Percentiles rank a stretch among this genome's conserved stretches.
Conservation (phyloP, 176 grass and related monocot genomes). For the Aechmea fasciata region DNA sequence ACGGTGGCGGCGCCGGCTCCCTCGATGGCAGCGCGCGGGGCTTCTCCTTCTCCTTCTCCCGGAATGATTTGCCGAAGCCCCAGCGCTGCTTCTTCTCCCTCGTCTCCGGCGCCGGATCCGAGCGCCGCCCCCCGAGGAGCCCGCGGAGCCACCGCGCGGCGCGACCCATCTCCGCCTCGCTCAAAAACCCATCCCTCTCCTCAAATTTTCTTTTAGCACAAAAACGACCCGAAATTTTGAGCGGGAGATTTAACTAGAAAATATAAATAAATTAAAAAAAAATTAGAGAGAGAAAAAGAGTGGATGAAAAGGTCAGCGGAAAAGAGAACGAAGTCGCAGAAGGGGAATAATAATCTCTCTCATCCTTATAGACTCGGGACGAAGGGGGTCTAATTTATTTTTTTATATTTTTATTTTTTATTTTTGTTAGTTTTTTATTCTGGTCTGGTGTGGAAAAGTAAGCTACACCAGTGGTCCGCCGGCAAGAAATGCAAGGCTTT, state of each 20-base stretch:
- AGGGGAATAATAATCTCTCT: neutral
- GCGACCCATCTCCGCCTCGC: neutral
- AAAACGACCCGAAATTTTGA: neutral
- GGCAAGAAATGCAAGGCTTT: too few species aligned
- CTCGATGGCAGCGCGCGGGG: neutral
- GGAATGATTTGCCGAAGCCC: constrained; percentile 2
- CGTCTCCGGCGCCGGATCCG: neutral
- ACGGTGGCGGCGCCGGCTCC: neutral
- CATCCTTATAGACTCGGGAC: too few species aligned
- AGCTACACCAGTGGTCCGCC: too few species aligned
- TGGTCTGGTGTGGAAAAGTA: too few species aligned
- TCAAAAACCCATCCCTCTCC: neutral
- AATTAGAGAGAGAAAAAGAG: neutral
- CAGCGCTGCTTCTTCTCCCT: neutral
- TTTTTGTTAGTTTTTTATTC: too few species aligned
- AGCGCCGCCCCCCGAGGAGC: neutral
- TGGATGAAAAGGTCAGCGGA: neutral
- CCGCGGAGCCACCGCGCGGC: neutral
- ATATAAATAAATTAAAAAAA: too few species aligned
- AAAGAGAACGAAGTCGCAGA: neutral
- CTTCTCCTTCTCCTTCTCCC: neutral
- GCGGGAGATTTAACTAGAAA: neutral
- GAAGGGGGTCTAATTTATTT: too few species aligned
- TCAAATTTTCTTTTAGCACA: neutral
- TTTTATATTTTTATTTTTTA: too few species aligned